Conservation (phyloP, 2,329 filamentous ascomycete species). For the Hymenoscyphus infarciens region DNA sequence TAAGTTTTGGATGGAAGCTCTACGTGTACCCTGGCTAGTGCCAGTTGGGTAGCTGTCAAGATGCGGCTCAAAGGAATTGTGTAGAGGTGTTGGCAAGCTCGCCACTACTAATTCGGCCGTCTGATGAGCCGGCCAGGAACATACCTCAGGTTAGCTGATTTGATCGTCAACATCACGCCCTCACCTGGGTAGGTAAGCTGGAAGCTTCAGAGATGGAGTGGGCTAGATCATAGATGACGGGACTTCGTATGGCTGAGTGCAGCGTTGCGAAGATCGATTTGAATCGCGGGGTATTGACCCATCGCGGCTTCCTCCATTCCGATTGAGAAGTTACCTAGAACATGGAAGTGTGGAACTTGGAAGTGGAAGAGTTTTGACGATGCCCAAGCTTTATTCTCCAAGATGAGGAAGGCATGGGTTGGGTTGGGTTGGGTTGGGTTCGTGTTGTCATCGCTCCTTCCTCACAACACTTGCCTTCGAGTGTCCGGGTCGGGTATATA, state of each 20-base stretch:
- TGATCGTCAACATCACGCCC: background rate
- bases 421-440: background rate
- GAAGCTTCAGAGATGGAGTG: background rate
- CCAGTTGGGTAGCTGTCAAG: background rate
- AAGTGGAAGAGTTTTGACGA: background rate
- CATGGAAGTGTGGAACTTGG: background rate
- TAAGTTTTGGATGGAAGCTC: background rate
- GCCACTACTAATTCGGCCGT: background rate
- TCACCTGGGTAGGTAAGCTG: background rate
- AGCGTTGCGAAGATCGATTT: background rate
- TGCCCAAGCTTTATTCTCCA: background rate
- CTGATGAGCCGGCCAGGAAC: background rate
- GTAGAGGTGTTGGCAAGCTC: background rate
- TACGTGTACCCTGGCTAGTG: background rate
- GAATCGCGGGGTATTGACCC: background rate
- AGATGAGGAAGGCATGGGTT: background rate
- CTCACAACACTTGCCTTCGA: background rate
- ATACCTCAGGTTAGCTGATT: background rate
- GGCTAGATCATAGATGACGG: background rate
- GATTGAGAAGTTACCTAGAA: no score
- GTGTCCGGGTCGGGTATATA: background rate
- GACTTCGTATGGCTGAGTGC: background rate
- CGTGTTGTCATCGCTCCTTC: background rate
- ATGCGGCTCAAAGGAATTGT: slow-evolving; percentile 1
- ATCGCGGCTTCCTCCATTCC: slow-evolving; percentile 6